Base-by-base conservation (phyloP, 2,329 filamentous ascomycete species). In the Thelonectria discophora region DNA sequence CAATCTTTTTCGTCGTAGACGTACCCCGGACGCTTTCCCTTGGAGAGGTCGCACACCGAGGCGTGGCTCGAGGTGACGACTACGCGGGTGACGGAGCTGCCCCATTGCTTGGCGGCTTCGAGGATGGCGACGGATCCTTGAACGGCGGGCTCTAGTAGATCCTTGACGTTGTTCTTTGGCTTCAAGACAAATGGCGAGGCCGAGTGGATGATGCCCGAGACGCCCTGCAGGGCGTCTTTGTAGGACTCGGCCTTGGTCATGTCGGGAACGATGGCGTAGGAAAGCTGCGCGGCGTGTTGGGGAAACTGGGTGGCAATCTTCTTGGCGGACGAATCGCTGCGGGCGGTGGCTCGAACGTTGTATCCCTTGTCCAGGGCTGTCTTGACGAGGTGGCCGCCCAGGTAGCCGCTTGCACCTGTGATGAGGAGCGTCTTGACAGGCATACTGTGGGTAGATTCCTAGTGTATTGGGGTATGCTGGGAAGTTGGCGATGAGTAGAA, bases 181-280 rank as follows among this genome's bases (percentile, higher is more conserved):
- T 88, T 87, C 73, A 88, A 85, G 69, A 91, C 88, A 79, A 91
- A 94, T 0, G 92, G 91, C 0, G 86, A 89, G 2, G 90, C 90
- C 6, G 90, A 92, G 74, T 93, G 90, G 53, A 93, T 82, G 50
- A 94, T 90, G 43, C 42, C n/a, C 59, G 11, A 3, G 43, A 58
- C 39, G 73, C 75, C 13, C 50, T 63, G 40, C 73, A 76, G 63
- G 2, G 55, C 50, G 1, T 40, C 17, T 17, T 62, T 50, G 32
- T 58, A 62, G 3, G 55, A 42, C 12, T 32, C 13, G 18, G 21
- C 21, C 3, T 51, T 5, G 9, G 60, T 60, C 9, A 63, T 60
- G 52, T 63, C 60, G 17, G 60, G 52, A 3, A 63, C 60, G 39
- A 63, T 63, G 13, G 47, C 40, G 5, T 45, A 48, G 11, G 60